Conservation (phyloP, 2,329 filamentous ascomycete genomes). For the Neocatenulostroma microsporum region DNA sequence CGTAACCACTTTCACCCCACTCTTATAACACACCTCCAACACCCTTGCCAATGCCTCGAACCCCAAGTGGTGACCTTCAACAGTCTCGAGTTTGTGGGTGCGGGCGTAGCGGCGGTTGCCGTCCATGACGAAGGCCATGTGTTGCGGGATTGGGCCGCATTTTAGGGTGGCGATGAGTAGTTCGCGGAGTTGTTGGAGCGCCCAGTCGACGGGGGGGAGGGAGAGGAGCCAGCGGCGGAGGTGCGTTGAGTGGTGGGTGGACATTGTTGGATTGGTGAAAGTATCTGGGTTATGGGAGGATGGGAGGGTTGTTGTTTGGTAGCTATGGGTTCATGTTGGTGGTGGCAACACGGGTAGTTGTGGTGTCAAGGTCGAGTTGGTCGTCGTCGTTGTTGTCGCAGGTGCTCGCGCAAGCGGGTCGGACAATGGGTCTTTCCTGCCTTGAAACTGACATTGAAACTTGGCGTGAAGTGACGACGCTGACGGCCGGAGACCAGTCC, state of each 20-base stretch:
- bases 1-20: slow-evolving; percentile 90
- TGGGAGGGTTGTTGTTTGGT: no score
- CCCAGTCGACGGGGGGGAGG: slow-evolving; percentile 88
- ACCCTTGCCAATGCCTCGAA: slow-evolving; percentile 94
- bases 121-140: slow-evolving; percentile 99
- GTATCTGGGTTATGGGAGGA: no score
- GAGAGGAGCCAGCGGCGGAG: slow-evolving; percentile 70
- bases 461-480: no score
- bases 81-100: slow-evolving; percentile 85
- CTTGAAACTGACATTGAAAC: no score
- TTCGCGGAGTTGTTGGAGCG: slow-evolving; percentile 68
- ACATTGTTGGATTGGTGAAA: no score
- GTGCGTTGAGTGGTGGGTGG: slow-evolving; percentile 49
- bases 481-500: no score
- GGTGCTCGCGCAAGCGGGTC: no score
- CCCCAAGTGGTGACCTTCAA: slow-evolving; percentile 90
- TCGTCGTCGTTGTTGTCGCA: no score
- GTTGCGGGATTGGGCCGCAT: slow-evolving; percentile 85
- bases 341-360: no score
- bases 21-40: slow-evolving; percentile 96
- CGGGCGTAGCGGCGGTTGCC: slow-evolving; percentile 90
- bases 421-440: no score
- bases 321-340: no score
- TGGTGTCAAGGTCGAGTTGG: no score
- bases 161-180: slow-evolving; percentile 79